phyloP scores from a whole-genome alignment of 768 basidiomycete genomes.

The Mycena amicta region DNA sequence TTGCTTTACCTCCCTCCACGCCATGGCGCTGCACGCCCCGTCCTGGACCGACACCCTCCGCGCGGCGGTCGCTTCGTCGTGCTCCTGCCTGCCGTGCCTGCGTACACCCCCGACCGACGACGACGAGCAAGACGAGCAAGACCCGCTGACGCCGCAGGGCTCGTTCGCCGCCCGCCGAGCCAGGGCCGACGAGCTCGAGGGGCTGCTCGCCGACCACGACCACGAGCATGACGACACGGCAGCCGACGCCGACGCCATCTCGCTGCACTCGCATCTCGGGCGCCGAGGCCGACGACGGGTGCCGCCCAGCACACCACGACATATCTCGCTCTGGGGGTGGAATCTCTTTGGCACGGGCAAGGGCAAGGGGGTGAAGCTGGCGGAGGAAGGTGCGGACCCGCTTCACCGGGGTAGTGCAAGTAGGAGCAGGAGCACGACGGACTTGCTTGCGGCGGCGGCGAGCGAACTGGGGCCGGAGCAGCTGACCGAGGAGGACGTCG shows the following conservation, averaged over 20 bases:
- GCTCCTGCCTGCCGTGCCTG: slow-evolving; percentile 10
- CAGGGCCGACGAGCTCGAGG: slow-evolving; percentile 19
- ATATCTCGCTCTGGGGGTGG: slow-evolving; percentile 15
- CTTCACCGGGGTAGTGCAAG: not conserved
- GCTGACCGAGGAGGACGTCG: slow-evolving; percentile 4
- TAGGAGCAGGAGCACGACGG: not conserved
- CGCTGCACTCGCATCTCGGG: slow-evolving; percentile 20
- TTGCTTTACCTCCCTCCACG: not conserved
- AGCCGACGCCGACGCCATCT: slow-evolving; percentile 18
- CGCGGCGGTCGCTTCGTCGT: not conserved
- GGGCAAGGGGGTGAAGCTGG: not conserved
- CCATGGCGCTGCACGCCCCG: slow-evolving; percentile 1
- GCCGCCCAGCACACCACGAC: slow-evolving; percentile 15
- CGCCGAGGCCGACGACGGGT: slow-evolving; percentile 7
- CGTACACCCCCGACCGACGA: not conserved
- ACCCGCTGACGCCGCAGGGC: not conserved
- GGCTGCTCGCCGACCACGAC: slow-evolving; percentile 7
- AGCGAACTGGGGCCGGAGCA: not conserved
- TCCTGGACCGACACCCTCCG: slow-evolving; percentile 18
- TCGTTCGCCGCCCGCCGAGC: slow-evolving; percentile 8
- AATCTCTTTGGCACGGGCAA: slow-evolving; percentile 7
- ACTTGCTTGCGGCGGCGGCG: not conserved
- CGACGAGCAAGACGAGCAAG: not conserved
- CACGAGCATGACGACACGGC: slow-evolving; percentile 6
- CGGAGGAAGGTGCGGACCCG: not conserved